Evolutionary conservation across 2,329 filamentous ascomycete genomes (phyloP), one percentile per base, ranked within the genome.

Genomic region (Spiromastix sp.): DNA sequence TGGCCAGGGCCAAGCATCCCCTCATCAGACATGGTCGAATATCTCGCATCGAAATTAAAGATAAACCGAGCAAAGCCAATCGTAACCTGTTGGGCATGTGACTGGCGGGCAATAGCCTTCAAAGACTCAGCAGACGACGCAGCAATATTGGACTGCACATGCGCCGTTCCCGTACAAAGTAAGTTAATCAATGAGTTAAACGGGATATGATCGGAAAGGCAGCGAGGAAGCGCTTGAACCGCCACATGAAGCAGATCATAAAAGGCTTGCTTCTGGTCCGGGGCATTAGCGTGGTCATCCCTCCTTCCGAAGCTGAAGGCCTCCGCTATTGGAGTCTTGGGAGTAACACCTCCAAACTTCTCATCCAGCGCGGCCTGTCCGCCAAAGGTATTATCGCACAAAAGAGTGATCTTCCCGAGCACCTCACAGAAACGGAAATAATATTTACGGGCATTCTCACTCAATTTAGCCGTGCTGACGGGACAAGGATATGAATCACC

Each of bases 41-140:
- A 98, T 16, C 87, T 79, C 46, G 93, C 87, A 56, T 98, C 93
- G 55, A 96, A 98, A 48, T 91, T 94, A 65, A 98, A 98, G 35
- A 98, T 98, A 60, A 96, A 98, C 17, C 87, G 74, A 24, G 91
- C 85, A 60, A 98, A 98, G 0, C 91, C 89, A 60, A 93, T 94
- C 0, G 87, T 94, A 3, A 98, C 91, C 56, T 91, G 84, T 48
- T 98, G 86, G 0, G 91, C 87, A 59, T 94, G 83, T 5, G 81
- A 84, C 51, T 98, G 91, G 20, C 84, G 74, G 8, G 93, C 91
- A 49, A 98, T 98, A 0, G 89, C 89, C 56, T 95, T 96, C 11
- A 98, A 63, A 1, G 91, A 95, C 47, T 87, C 82, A 3, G 86
- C 84, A 1, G 93, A 96, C 1, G 91, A 95, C 28, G 77, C 74